A percentile compares a stretch with the other conserved stretches of the same genome.
phyloP scores from a whole-genome alignment of 1,284 basidiomycete species.

The Trametes hirsuta region DNA sequence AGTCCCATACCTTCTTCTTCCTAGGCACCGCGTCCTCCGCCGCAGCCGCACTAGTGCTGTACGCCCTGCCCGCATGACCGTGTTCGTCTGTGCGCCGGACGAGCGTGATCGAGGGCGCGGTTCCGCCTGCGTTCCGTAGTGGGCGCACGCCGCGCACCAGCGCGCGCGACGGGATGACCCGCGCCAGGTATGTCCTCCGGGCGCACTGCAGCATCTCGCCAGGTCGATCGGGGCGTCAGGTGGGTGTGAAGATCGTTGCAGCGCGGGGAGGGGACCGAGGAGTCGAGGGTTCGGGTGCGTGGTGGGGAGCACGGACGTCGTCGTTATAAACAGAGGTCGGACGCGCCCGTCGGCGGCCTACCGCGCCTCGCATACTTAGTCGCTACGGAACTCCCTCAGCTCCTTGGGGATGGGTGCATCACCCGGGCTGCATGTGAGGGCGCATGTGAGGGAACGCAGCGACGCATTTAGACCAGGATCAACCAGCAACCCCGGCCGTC shows the following conservation, averaged over 20 bases:
- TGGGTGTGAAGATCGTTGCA: not conserved
- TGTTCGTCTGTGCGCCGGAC: not conserved
- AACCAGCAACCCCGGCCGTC: not conserved
- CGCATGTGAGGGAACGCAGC: conserved; percentile 12
- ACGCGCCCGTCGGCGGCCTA: too few species aligned
- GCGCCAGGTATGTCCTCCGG: conserved; percentile 16
- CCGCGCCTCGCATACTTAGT: too few species aligned
- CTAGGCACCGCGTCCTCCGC: conserved; percentile 36
- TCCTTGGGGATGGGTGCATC: not conserved
- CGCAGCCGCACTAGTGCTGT: conserved; percentile 27
- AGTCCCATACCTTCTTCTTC: conserved; percentile 55
- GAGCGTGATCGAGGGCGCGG: conserved; percentile 12
- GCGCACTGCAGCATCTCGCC: conserved; percentile 19
- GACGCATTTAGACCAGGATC: conserved; percentile 11
- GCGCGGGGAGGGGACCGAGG: too few species aligned
- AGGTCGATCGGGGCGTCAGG: not conserved
- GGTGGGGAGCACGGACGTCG: not conserved
- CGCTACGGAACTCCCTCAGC: not conserved
- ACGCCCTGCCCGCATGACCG: conserved; percentile 13
- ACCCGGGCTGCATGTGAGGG: conserved; percentile 16
- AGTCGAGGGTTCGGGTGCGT: too few species aligned
- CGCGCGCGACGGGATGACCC: conserved; percentile 18
- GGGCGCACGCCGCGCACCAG: conserved; percentile 16
- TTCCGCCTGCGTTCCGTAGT: conserved; percentile 21
- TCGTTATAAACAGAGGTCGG: not conserved